Conservation (phyloP, 73 alveolate species). For the Breviolum minutum region DNA sequence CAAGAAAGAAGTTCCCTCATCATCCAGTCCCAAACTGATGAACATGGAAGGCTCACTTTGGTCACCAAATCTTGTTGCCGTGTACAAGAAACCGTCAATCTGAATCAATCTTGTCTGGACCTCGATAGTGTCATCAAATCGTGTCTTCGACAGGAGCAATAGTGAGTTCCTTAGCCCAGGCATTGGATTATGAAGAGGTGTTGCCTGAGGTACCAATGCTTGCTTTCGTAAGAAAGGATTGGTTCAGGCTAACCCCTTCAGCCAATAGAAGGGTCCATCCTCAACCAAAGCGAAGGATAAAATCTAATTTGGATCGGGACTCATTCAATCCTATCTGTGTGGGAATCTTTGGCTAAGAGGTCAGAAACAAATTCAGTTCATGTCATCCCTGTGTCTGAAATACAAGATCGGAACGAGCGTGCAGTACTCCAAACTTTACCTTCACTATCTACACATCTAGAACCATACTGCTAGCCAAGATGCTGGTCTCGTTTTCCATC, state of each 20-base stretch:
- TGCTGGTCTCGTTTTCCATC: slow-evolving; percentile 85
- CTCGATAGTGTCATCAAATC: slow-evolving; percentile 9
- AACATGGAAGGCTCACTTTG: no score
- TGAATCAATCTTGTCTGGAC: not conserved
- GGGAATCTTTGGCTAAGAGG: no score
- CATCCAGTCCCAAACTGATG: no score
- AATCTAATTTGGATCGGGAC: no score
- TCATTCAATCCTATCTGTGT: no score
- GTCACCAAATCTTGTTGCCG: no score
- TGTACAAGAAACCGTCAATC: no score
- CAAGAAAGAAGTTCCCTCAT: no score
- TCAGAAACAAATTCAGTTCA: not conserved
- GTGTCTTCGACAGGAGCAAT: slow-evolving; percentile 40
- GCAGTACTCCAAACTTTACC: no score
- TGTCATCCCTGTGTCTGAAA: no score
- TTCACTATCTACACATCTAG: not conserved
- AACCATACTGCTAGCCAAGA: not conserved
- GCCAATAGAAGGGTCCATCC: not conserved
- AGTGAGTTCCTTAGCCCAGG: slow-evolving; percentile 56
- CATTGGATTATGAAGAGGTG: not conserved
- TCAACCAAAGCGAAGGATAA: not conserved
- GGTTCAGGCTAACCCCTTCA: no score
- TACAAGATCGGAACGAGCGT: no score
- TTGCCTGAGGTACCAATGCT: not conserved
- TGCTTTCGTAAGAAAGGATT: not conserved